phyloP scores from a whole-genome alignment of 1,284 basidiomycete genomes.

The Leccinum pachyderme region DNA sequence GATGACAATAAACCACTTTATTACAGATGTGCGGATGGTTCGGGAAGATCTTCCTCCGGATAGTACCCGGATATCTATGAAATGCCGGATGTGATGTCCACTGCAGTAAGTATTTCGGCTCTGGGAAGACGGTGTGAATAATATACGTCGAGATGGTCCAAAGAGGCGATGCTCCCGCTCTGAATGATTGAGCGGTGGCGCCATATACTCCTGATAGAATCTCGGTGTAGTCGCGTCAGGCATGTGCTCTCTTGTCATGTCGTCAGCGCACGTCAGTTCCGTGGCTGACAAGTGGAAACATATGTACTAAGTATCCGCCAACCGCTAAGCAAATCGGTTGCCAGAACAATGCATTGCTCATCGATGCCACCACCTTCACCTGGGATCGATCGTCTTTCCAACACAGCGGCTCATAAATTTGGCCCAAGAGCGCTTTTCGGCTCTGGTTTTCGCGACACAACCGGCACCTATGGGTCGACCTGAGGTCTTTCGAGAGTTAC shows the following conservation, averaged over 20 bases:
- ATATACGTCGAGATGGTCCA: conserved; percentile 3
- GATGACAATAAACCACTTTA: not conserved
- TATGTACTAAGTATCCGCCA: conserved; percentile 3
- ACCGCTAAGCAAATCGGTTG: not conserved
- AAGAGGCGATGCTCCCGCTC: not conserved
- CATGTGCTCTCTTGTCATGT: conserved; percentile 6
- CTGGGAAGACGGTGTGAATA: conserved; percentile 4
- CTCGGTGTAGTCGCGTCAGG: not conserved
- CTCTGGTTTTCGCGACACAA: not conserved
- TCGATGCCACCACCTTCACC: not conserved
- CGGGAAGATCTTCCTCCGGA: conserved; percentile 2
- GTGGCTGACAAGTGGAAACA: conserved; percentile 7
- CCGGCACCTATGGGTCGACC: conserved; percentile 1
- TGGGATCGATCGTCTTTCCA: not conserved
- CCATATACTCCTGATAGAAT: not conserved
- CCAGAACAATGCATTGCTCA: not conserved
- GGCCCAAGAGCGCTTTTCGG: not conserved
- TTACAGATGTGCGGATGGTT: not conserved
- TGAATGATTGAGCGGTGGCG: conserved; percentile 1
- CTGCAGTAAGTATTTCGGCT: not conserved
- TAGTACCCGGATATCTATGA: conserved; percentile 7
- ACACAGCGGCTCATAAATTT: not conserved
- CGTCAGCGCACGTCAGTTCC: conserved; percentile 2
- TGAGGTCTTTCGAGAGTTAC: conserved; percentile 2
- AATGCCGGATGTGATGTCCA: conserved; percentile 1